These are phyloP conservation scores for Thermomucor indicae-seudaticae DNA, from an alignment of 371 early-diverging fungal genomes.

Conservation along the genomic window DNA sequence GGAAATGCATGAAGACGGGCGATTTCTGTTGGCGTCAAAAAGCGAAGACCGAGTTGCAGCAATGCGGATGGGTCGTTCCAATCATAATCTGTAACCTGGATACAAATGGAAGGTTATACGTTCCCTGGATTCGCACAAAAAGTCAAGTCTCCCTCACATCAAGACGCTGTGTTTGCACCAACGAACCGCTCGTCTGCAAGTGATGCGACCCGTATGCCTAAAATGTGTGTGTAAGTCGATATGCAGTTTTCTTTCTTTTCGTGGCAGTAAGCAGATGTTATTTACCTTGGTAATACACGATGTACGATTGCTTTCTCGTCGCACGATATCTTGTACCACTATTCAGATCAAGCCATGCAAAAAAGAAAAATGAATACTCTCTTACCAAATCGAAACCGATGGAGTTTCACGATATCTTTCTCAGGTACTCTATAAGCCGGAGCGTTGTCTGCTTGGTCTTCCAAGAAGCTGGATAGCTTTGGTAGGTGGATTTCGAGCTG, in stretches of 20 bases:
- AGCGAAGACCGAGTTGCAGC: conserved; percentile 62
- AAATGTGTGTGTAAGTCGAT: background rate
- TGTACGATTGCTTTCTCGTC: conserved; percentile 40
- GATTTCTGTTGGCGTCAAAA: conserved; percentile 73
- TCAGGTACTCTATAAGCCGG: conserved; percentile 52
- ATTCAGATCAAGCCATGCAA: background rate
- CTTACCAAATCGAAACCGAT: conserved; percentile 66
- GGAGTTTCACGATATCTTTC: conserved; percentile 58
- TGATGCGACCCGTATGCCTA: conserved; percentile 70
- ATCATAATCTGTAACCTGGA: conserved; percentile 33
- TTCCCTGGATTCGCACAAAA: background rate
- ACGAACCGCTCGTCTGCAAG: conserved; percentile 61
- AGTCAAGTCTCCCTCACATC: conserved; percentile 22
- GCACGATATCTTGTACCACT: conserved; percentile 53
- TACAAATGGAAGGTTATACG: background rate
- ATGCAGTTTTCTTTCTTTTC: too few species aligned
- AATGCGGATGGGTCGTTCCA: conserved; percentile 47
- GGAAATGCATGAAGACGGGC: conserved; percentile 79
- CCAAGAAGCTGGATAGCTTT: conserved; percentile 31
- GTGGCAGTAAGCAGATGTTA: conserved; percentile 14
- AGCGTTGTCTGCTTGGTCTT: conserved; percentile 32
- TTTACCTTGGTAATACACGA: conserved; percentile 73
- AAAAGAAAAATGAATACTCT: background rate
- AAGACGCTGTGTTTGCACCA: conserved; percentile 50
- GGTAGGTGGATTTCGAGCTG: conserved; percentile 18